phyloP scores from a whole-genome alignment of 371 early-diverging fungal genomes.

The Blakeslea trispora region DNA sequence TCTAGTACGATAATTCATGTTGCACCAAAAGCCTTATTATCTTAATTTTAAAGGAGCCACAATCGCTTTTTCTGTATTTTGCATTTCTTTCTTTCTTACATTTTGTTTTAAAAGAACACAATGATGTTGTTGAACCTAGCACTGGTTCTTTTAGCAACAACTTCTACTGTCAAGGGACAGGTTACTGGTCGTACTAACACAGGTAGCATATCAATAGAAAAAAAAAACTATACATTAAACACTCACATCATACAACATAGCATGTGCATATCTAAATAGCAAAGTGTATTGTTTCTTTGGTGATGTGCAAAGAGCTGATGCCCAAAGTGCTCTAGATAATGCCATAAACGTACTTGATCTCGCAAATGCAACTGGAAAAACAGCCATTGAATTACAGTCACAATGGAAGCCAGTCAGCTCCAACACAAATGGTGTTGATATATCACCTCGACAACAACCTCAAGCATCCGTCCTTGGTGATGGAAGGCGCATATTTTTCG shows the following conservation, averaged over 20 bases:
- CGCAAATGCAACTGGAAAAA: neutral
- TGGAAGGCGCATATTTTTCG: neutral
- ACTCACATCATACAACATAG: neutral
- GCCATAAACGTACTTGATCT: constrained; percentile 5
- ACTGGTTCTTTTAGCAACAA: too few species aligned
- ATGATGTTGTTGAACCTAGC: too few species aligned
- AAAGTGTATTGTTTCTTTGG: constrained; percentile 8
- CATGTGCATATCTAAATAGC: neutral
- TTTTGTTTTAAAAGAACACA: too few species aligned
- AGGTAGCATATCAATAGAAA: too few species aligned
- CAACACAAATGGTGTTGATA: constrained; percentile 1
- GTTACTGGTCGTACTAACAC: too few species aligned
- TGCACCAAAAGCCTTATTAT: too few species aligned
- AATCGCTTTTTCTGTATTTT: too few species aligned
- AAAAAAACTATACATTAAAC: too few species aligned
- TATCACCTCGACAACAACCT: neutral
- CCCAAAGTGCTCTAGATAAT: neutral
- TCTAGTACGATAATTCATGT: too few species aligned
- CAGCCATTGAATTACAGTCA: neutral
- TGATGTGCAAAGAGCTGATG: neutral
- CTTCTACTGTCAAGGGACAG: too few species aligned
- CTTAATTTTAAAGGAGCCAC: too few species aligned
- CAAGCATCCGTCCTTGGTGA: neutral
- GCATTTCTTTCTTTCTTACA: too few species aligned
- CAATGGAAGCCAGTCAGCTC: constrained; percentile 1